These are phyloP conservation scores for Suillus variegatus DNA, from an alignment of 768 basidiomycete genomes.

Conservation along the genomic window DNA sequence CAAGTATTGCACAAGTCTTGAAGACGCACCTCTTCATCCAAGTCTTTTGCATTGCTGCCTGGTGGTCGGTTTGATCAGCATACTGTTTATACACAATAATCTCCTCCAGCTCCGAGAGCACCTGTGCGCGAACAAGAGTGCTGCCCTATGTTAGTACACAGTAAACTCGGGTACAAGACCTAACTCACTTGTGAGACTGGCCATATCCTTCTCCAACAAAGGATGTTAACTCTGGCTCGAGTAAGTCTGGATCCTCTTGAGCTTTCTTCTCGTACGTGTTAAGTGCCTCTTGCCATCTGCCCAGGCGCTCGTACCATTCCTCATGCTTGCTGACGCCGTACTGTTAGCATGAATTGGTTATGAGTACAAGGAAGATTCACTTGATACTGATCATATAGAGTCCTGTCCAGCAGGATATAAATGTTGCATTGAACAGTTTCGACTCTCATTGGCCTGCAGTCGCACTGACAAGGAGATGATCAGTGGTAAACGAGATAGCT, in stretches of 20 bases:
- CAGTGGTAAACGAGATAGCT: too few species aligned
- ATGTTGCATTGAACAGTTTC: conserved; percentile 94
- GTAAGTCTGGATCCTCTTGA: conserved; percentile 78
- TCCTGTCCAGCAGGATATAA: conserved; percentile 96
- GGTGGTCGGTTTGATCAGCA: conserved; percentile 92
- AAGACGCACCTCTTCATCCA: conserved; percentile 89
- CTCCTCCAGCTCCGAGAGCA: conserved; percentile 97
- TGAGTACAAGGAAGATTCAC: conserved; percentile 38
- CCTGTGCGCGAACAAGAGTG: conserved; percentile 95
- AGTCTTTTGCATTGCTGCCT: conserved; percentile 85
- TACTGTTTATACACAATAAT: conserved; percentile 95
- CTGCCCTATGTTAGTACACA: conserved; percentile 41
- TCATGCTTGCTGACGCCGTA: conserved; percentile 93
- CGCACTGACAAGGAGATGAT: too few species aligned
- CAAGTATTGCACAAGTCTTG: not conserved
- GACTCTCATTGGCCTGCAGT: too few species aligned
- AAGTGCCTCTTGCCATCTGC: conserved; percentile 94
- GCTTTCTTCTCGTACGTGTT: conserved; percentile 80
- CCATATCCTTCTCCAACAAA: conserved; percentile 96
- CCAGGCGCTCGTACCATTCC: conserved; percentile 97
- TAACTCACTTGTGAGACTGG: conserved; percentile 90
- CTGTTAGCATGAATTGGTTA: conserved; percentile 36
- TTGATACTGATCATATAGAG: conserved; percentile 93
- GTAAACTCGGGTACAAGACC: not conserved
- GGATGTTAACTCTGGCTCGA: conserved; percentile 88